phyloP scores from a whole-genome alignment of 306 rosid genomes.

The Cicer bijugum region DNA sequence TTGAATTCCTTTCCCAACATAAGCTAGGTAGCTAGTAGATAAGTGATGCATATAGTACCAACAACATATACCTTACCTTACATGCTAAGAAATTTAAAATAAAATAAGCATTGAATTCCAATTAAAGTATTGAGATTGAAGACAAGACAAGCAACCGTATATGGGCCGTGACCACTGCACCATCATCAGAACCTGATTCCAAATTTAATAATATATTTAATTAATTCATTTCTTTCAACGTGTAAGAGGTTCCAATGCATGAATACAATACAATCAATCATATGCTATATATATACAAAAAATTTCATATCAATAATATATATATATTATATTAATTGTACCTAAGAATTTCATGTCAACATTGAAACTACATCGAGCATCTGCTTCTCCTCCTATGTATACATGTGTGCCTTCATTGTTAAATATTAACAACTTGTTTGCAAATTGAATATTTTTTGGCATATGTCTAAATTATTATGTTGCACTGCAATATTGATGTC shows the following conservation, averaged over 20 bases:
- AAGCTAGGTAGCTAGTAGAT: not conserved
- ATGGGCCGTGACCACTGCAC: conserved; percentile 40
- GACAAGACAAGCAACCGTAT: not conserved
- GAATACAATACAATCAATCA: conserved; percentile 19
- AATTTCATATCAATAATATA: conserved; percentile 10
- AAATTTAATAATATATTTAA: not conserved
- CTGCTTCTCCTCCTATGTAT: not conserved
- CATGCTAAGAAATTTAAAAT: conserved; percentile 23
- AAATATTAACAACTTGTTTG: too few species aligned
- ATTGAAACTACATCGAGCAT: not conserved
- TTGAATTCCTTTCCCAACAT: conserved; percentile 8
- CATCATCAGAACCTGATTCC: conserved; percentile 41
- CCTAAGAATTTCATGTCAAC: conserved; percentile 16
- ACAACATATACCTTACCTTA: conserved; percentile 14
- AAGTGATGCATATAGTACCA: conserved; percentile 17
- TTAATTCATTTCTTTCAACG: not conserved
- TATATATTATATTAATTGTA: conserved; percentile 1
- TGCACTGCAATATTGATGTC: not conserved
- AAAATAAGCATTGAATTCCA: conserved; percentile 2
- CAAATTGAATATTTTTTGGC: not conserved
- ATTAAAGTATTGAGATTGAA: conserved; percentile 25
- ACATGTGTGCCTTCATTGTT: not conserved
- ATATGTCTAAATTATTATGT: not conserved
- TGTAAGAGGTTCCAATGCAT: conserved; percentile 37
- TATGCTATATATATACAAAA: not conserved